Evolutionary conservation across 352 stramenopile species (phyloP), one percentile per base, ranked within the genome.

Genomic region (Pythium sp.): DNA sequence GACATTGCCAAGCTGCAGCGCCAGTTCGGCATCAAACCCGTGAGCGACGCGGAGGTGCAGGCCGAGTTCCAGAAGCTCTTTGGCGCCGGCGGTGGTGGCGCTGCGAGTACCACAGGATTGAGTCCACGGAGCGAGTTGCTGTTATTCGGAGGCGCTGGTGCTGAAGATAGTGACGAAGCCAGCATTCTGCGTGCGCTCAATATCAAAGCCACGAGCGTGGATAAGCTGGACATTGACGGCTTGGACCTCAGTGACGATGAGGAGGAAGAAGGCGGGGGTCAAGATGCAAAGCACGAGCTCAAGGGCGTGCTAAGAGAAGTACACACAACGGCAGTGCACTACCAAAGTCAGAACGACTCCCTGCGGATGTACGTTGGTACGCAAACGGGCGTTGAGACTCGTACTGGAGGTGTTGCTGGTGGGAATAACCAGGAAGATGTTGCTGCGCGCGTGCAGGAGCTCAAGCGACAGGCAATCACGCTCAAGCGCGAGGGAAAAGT

Each of bases 11-110:
- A 83, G 72, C 75, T 93, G 46, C 85, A 93, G 75, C 77, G 81
- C 18, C 80, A 93, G 75, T 91, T 94, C 62, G 84, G 87, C 5
- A 93, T 94, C 71, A 84, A 80, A 38, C 74, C 81, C 36, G 74
- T 92, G 58, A 84, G 67, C 24, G 84, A 93, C 64, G 81, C 79
- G 51, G 83, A 94, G 55, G 82, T 94, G 22, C 73, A 92, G 68
- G 73, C 66, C 46, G 87, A 94, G 53, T 81, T 93, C 28, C 71
- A 78, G 58, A 69, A 74, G 71, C 76, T 94, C 20, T 74, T 93
- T 41, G 76, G 74, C 15, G 72, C 59, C 26, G 54, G 38, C 5
- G 62, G 32, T 24, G 49, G 14, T 15, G 58, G 49, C 59, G 32
- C 36, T 5, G 57, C n/a, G 4, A 36, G 56, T 1, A 41, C 49